A percentile compares a stretch with the other conserved stretches of the same genome.
phyloP scores from a whole-genome alignment of 192 early-diverging fungal genomes.

The Podila epicladia region DNA sequence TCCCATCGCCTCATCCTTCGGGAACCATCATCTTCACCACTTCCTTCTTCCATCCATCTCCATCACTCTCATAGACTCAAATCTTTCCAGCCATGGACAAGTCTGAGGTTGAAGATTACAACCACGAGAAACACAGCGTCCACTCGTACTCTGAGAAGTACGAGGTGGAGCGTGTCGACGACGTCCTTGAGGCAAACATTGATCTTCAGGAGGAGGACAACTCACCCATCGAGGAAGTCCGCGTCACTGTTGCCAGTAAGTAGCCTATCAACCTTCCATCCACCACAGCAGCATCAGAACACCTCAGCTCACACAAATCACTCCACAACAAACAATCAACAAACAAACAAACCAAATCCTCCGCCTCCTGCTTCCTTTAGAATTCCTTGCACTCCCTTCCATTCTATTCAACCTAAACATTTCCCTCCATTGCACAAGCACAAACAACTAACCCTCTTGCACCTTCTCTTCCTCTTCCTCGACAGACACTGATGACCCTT shows the following conservation, averaged over 20 bases:
- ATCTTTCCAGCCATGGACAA: slow-evolving; percentile 4
- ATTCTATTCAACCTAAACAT: not conserved
- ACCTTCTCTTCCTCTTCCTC: not conserved
- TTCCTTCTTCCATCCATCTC: too few species aligned
- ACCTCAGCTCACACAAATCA: not conserved
- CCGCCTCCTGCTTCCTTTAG: too few species aligned
- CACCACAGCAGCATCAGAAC: not conserved
- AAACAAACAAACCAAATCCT: too few species aligned
- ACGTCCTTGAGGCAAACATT: slow-evolving; percentile 14
- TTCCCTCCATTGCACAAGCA: not conserved
- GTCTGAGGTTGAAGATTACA: too few species aligned
- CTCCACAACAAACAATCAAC: not conserved
- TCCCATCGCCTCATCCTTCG: too few species aligned
- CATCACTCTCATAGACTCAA: slow-evolving; percentile 16
- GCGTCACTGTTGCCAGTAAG: slow-evolving; percentile 51
- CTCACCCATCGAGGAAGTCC: slow-evolving; percentile 57
- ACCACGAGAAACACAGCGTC: not conserved
- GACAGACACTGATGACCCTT: slow-evolving; percentile 60
- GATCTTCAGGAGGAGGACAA: slow-evolving; percentile 30
- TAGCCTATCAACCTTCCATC: too few species aligned
- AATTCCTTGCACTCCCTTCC: too few species aligned
- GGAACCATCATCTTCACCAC: too few species aligned
- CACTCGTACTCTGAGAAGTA: slow-evolving; percentile 51
- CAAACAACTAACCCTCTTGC: not conserved
- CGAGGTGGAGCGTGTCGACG: slow-evolving; percentile 7